Percentiles rank a stretch among this genome's conserved stretches.
Evolutionary conservation across 2,329 filamentous ascomycete genomes (phyloP).

Genomic region (Leptographium wingfieldii): DNA sequence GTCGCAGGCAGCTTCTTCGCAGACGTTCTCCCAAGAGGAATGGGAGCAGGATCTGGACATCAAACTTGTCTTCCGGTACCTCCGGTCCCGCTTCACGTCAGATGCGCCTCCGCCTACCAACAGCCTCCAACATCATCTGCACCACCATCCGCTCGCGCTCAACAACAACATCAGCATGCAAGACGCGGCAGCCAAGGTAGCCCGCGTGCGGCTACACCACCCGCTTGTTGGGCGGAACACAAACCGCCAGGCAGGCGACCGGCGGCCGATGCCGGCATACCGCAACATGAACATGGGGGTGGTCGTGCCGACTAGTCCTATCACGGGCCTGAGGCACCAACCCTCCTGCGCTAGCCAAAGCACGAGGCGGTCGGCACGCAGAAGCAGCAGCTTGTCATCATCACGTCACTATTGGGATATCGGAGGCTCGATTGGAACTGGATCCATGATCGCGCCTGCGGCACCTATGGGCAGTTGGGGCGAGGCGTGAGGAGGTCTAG

Average conservation of each 20-base stretch:
- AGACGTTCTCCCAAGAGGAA: slow-evolving; percentile 55
- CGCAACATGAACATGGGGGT: slow-evolving; percentile 10
- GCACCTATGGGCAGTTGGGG: slow-evolving; percentile 68
- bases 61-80: slow-evolving; percentile 80
- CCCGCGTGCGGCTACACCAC: slow-evolving; percentile 78
- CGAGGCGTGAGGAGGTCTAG: slow-evolving; percentile 39
- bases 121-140: neutral
- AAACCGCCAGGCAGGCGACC: slow-evolving; percentile 20
- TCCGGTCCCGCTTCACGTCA: slow-evolving; percentile 60
- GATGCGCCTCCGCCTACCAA: slow-evolving; percentile 19
- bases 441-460: slow-evolving; percentile 53
- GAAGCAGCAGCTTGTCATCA: slow-evolving; percentile 54
- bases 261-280: slow-evolving; percentile 40
- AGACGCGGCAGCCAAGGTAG: slow-evolving; percentile 63
- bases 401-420: slow-evolving; percentile 89
- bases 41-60: slow-evolving; percentile 92
- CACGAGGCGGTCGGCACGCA: slow-evolving; percentile 57
- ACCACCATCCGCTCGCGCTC: slow-evolving; percentile 3
- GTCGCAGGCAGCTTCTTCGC: neutral
- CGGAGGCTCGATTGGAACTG: slow-evolving; percentile 66
- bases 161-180: slow-evolving; percentile 31
- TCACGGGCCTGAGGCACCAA: slow-evolving; percentile 31
- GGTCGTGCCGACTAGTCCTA: slow-evolving; percentile 34
- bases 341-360: slow-evolving; percentile 81
- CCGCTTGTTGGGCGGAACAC: slow-evolving; percentile 55